These are phyloP conservation scores for Neofusicoccum laricinum DNA, from an alignment of 2,329 filamentous ascomycete species.

Conservation along the genomic window DNA sequence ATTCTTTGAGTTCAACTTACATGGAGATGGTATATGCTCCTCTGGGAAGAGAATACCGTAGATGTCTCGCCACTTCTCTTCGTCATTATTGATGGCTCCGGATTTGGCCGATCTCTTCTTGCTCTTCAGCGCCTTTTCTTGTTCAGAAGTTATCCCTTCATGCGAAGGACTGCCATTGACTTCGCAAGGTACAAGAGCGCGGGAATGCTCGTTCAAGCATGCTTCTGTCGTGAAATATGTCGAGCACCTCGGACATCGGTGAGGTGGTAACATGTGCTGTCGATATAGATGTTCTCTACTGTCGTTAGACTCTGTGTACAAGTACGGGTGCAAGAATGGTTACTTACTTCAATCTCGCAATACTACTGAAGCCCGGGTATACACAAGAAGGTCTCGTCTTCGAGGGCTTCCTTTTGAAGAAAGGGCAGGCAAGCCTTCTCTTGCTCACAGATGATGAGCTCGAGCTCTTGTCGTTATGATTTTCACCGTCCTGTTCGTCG, in stretches of 20 bases:
- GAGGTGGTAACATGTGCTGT: neutral
- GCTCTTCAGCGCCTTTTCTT: constrained; percentile 9
- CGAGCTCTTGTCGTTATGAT: neutral
- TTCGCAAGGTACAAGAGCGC: neutral
- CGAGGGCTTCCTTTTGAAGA: constrained; percentile 5
- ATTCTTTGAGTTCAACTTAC: too few relatives aligned
- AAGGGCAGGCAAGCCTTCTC: neutral
- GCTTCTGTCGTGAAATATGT: neutral
- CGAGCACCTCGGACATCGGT: neutral
- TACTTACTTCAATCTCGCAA: neutral
- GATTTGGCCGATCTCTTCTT: neutral
- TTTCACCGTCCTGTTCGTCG: neutral
- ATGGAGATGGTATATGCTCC: neutral
- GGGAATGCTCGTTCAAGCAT: neutral
- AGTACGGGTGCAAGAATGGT: too few relatives aligned
- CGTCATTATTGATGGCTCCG: neutral
- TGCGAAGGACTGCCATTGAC: neutral
- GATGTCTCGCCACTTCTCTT: neutral
- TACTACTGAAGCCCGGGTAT: neutral
- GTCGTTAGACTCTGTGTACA: neutral
- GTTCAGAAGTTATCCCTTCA: neutral
- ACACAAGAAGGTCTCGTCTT: neutral
- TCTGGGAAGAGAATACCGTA: neutral
- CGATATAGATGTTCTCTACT: neutral
- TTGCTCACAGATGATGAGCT: neutral